phyloP scores from a whole-genome alignment of 768 basidiomycete species.

The Serendipita sp. region DNA sequence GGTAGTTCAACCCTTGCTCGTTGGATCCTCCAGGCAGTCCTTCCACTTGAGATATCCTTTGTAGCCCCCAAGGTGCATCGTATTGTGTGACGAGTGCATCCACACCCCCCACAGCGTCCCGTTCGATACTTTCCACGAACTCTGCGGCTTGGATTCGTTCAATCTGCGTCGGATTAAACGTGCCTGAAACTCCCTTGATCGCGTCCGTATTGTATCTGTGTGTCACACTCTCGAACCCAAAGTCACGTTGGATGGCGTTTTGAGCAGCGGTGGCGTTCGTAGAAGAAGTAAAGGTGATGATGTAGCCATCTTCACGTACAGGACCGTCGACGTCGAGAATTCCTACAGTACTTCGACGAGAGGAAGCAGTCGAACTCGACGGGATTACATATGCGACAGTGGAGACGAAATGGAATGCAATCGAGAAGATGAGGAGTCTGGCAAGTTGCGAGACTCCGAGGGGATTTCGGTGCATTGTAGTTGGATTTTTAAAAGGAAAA shows the following conservation, averaged over 20 bases:
- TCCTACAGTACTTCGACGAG: background rate
- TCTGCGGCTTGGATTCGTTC: background rate
- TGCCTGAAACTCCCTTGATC: background rate
- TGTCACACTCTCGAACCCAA: background rate
- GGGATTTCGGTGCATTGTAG: too few species aligned
- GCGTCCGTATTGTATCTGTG: background rate
- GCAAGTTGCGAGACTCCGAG: background rate
- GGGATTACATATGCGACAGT: too few species aligned
- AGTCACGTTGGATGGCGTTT: background rate
- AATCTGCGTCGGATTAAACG: background rate
- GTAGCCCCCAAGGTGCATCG: background rate
- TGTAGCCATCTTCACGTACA: background rate
- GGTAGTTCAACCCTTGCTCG: slow-evolving; percentile 10
- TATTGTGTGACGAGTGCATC: background rate
- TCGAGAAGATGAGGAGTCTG: background rate
- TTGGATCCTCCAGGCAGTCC: background rate
- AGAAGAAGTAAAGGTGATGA: background rate
- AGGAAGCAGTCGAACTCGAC: background rate
- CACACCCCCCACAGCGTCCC: background rate
- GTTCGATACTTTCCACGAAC: background rate
- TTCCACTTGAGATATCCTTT: background rate
- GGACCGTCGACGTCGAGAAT: slow-evolving; percentile 1
- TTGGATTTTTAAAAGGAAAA: too few species aligned
- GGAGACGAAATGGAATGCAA: background rate
- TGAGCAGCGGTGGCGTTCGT: background rate